These are phyloP conservation scores for Nicotiana tomentosiformis DNA, from an alignment of 257 asterid genomes.

Conservation along the genomic window DNA sequence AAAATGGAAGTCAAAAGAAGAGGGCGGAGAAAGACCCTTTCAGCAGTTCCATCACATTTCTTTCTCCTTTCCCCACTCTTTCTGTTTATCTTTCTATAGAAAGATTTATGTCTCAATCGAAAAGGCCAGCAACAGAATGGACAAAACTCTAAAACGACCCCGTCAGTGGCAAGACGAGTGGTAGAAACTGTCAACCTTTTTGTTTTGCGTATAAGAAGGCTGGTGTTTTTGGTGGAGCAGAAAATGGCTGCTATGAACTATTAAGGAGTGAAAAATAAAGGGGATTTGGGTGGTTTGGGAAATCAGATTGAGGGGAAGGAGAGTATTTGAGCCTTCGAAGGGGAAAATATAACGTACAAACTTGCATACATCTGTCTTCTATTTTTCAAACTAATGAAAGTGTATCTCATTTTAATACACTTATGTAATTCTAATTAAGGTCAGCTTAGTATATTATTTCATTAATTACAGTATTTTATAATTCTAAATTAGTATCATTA, in stretches of 20 bases:
- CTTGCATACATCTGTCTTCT: background rate
- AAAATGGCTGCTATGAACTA: background rate
- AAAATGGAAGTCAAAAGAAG: background rate
- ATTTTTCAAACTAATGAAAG: background rate
- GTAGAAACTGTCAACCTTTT: background rate
- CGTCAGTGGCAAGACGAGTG: background rate
- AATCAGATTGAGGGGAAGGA: background rate
- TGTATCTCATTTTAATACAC: too few relatives aligned
- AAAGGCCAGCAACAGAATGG: background rate
- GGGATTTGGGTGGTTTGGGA: background rate
- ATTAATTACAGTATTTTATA: too few relatives aligned
- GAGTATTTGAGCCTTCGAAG: background rate
- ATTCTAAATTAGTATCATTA: too few relatives aligned
- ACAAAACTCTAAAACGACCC: background rate
- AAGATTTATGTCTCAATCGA: background rate
- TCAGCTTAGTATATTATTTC: too few relatives aligned
- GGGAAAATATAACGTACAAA: background rate
- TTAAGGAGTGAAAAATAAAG: background rate
- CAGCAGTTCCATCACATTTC: background rate
- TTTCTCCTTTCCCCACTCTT: conserved; percentile 3
- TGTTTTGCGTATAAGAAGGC: background rate
- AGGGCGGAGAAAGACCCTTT: background rate
- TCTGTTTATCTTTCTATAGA: background rate
- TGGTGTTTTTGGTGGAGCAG: background rate
- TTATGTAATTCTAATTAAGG: too few relatives aligned